Evolutionary conservation across 2,329 filamentous ascomycete genomes (phyloP).

Genomic region (Fusarium papillatum): DNA sequence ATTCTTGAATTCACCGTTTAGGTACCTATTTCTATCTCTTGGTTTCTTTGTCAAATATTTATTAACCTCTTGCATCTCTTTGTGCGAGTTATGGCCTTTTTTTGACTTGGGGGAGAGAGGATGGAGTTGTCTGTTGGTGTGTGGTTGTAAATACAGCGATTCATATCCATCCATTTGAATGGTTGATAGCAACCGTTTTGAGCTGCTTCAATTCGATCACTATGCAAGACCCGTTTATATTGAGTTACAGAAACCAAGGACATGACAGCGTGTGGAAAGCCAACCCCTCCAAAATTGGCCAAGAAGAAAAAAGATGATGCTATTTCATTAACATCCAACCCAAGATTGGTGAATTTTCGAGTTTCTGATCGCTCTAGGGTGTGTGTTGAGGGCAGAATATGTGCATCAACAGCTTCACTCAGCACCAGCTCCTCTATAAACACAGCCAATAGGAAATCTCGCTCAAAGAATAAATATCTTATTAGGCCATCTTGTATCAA

Average conservation of each 20-base stretch:
- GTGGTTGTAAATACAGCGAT: neutral
- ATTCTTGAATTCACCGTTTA: slow-evolving; percentile 18
- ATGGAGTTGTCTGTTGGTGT: neutral
- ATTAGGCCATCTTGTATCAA: neutral
- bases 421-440: no score
- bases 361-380: no score
- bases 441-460: no score
- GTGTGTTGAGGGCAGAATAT: no score
- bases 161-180: neutral
- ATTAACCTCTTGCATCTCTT: slow-evolving; percentile 5
- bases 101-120: neutral
- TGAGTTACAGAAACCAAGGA: neutral
- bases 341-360: no score
- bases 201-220: neutral
- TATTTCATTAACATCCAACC: no score
- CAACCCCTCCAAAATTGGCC: no score
- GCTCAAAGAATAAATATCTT: neutral
- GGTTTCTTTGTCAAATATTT: slow-evolving; percentile 13
- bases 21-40: slow-evolving; percentile 6
- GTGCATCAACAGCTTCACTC: no score
- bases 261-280: neutral
- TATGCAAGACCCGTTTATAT: neutral
- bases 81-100: slow-evolving; percentile 8
- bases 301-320: no score
- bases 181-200: neutral